Evolutionary conservation across 306 rosid species (phyloP), one percentile per base, ranked within the genome.

Genomic region (Oemleria cerasiformis): DNA sequence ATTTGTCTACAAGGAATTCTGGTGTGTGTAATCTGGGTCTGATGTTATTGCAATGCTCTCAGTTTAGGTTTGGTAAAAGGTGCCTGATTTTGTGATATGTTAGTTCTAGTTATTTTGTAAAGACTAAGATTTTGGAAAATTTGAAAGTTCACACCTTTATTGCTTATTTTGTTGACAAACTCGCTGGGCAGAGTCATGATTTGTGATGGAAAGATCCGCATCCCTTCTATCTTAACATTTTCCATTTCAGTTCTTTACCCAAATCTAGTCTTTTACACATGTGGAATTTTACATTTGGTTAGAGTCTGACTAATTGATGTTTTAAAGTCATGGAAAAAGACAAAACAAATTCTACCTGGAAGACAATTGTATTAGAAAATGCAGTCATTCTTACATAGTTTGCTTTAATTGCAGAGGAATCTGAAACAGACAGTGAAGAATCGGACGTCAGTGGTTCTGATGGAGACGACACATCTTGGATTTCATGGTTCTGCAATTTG

Each of bases 361-460:
- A 61, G 7, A 17, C 45, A 36, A 21, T 61, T 61, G 47, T 14
- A 61, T 61, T 38, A 19, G 66, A n/a, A 61, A 61, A 4, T 61
- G 47, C 9, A 45, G 16, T 40, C 55, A 44, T 53, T 43, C 72
- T 65, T 25, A 80, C 41, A 3, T 54, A 15, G 47, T 51, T 50
- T 80, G 82, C 44, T 62, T 75, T 67, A 25, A 79, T 76, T 77
- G 84, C 94, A 88, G 98, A 87, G 84, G 98, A 91, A 84, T 93
- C 96, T 77, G 98, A 93, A 79, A 87, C 98, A 6, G 97, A 93
- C 73, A 91, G 97, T 36, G 96, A 91, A 80, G 98, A 91, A 81
- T 93, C 98, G 8, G 98, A 93, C 78, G 98, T 93, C 65, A 91
- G 98, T 76, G 98, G 98, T 72, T 93, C 97, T 19, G 97, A 93